Evolutionary conservation across 2,329 filamentous ascomycete genomes (phyloP), one percentile per base, ranked within the genome.

Genomic region (Stagonosporopsis rhizophila): DNA sequence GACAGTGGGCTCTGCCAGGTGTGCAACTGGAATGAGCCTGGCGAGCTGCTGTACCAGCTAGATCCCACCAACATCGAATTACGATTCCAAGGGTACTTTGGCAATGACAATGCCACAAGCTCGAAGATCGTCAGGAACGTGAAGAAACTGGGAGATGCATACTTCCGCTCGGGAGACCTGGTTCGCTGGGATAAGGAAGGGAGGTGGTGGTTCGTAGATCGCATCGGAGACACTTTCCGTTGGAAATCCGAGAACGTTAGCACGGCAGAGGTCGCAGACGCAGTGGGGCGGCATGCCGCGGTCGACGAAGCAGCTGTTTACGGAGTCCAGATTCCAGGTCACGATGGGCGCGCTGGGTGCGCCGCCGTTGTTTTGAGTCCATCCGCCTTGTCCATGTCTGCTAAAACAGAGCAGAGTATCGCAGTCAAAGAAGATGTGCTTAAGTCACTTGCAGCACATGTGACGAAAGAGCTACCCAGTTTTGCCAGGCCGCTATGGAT

Each of bases 71-170:
- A 75, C 46, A 85, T 91, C 7, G 75, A 79, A 0, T 19, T 46
- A n/a, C 68, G 66, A 32, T 76, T 89, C 72, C 81, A 84, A 22
- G 89, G 90, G 3, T 93, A 92, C 72, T 88, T 85, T 72, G 83
- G 68, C 30, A 77, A 78, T 53, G 41, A 52, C 12, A 62, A 60
- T 12, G 76, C 76, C 0, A 75, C 71, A 2, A 58, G 60, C 7
- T 69, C 65, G 22, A 74, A 76, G 44, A 71, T 76, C 34, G 42
- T 77, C 8, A 59, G 69, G 7, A 60, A 76, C 34, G 75, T 77
- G 2, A 72, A 69, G 41, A 58, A 38, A 15, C 67, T 72, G 32
- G 75, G 75, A 1, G 76, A 78, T 38, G 67, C 74, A 35, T 78
- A 70, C 32, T 77, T 75, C 62, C 66, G 75, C 45, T 70, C 71